phyloP scores from a whole-genome alignment of 257 asterid genomes.

The Scutellaria baicalensis region DNA sequence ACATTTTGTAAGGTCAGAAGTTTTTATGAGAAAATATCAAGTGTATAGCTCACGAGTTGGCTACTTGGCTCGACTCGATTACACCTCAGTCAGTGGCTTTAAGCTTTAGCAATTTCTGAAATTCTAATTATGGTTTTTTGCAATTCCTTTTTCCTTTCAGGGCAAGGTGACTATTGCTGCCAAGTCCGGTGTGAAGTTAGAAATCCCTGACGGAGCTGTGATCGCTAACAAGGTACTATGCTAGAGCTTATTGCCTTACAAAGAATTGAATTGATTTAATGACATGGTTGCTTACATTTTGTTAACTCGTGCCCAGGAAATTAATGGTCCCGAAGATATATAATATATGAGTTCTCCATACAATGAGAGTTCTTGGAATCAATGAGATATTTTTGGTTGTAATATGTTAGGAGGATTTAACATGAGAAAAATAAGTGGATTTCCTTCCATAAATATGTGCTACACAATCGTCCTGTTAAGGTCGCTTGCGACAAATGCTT shows the following conservation, averaged over 20 bases:
- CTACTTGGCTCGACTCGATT: no score
- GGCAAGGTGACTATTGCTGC: constrained; percentile 81
- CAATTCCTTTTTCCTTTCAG: constrained; percentile 23
- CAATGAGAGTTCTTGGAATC: not conserved
- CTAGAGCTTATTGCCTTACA: not conserved
- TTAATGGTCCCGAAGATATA: constrained; percentile 75
- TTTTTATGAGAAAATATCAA: no score
- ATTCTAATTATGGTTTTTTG: not conserved
- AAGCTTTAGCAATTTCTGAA: not conserved
- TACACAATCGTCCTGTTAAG: not conserved
- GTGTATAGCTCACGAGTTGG: no score
- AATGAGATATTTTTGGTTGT: constrained; percentile 16
- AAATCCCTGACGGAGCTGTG: constrained; percentile 77
- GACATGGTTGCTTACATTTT: not conserved
- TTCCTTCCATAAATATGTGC: not conserved
- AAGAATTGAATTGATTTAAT: not conserved
- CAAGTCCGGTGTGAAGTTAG: constrained; percentile 67
- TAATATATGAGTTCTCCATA: constrained; percentile 14
- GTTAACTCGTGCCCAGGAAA: constrained; percentile 43
- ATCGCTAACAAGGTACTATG: constrained; percentile 64
- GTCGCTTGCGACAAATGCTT: constrained; percentile 12
- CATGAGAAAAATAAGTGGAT: constrained; percentile 17
- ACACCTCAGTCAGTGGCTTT: no score
- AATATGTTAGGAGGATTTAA: constrained; percentile 10
- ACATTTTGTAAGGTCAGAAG: no score